Base-by-base conservation (phyloP, 2,329 filamentous ascomycete genomes). In the Neofusicoccum umdonicola region DNA sequence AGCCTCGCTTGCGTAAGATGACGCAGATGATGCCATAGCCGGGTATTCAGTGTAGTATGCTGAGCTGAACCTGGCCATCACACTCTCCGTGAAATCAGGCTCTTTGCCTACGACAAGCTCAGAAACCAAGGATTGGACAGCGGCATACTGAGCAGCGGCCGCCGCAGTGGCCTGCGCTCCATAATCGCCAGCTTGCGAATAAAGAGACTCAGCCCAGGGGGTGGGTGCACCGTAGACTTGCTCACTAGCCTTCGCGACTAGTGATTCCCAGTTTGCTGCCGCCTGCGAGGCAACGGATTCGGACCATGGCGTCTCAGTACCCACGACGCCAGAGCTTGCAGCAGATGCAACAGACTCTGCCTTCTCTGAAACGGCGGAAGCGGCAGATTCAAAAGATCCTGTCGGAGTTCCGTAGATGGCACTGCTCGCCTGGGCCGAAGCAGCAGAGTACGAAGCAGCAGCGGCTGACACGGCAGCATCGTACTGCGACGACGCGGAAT, bases 31-130 rank as follows among this genome's bases (percentile, higher is more conserved):
- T 11, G 82, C 82, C 7, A 84, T 80, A 0, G 82, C 87, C 0
- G 86, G 82, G 1, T 85, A 79, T 1, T 87, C 89, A 0, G 88
- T 91, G 27, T 87, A 86, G 71, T 94, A 95, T 0, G 87, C 90
- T 3, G 85, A 88, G 64, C 86, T 85, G 12, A 96, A 83, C 60
- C 90, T 86, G 61, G 82, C 87, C 77, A 92, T 87, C 3, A 94
- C 89, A 66, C 90, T 93, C 72, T 96, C 90, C 0, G 89, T 93
- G 71, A 92, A 96, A 13, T 88, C 87, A 0, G 91, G 88, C 73
- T 96, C 92, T 74, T 89, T 92, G 62, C 90, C 92, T 45, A 84
- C 79, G 13, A 96, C 82, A 1, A 96, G 81, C 75, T 96, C 92
- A 1, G 89, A 90, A 13, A 96, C 84, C 1, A 95, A 83, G 12